Conservation (phyloP, 1,139 yeast species). For the Pichia sp. region DNA sequence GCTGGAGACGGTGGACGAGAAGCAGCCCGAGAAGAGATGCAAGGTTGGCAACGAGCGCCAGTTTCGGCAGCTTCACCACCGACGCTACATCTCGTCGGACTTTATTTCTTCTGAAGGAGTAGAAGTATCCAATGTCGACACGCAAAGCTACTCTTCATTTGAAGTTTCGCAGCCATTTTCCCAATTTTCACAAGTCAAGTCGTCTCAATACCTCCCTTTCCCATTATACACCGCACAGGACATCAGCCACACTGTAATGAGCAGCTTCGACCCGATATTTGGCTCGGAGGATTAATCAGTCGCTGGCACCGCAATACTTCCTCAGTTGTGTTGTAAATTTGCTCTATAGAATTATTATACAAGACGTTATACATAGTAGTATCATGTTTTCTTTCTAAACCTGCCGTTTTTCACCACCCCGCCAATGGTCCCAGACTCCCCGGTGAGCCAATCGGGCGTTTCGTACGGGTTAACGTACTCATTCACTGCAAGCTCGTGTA, state of each 20-base stretch:
- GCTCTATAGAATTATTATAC: constrained; percentile 5
- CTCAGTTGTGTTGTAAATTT: neutral
- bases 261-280: constrained; percentile 13
- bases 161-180: neutral
- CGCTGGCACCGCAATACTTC: no score
- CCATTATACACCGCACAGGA: constrained; percentile 1
- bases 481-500: constrained; percentile 63
- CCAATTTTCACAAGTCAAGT: neutral
- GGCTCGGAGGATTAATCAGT: constrained; percentile 2
- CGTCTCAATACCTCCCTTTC: neutral
- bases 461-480: constrained; percentile 49
- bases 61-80: neutral
- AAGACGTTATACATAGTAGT: neutral
- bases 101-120: constrained; percentile 3
- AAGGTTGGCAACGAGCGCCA: neutral
- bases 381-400: neutral
- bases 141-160: neutral
- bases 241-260: neutral
- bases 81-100: constrained; percentile 3
- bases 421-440: constrained; percentile 39
- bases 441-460: constrained; percentile 76
- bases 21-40: neutral
- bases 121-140: neutral
- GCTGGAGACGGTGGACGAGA: neutral
- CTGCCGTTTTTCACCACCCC: constrained; percentile 6